phyloP scores from a whole-genome alignment of 139 green algal species.

The Astrephomene gubernaculifera region DNA sequence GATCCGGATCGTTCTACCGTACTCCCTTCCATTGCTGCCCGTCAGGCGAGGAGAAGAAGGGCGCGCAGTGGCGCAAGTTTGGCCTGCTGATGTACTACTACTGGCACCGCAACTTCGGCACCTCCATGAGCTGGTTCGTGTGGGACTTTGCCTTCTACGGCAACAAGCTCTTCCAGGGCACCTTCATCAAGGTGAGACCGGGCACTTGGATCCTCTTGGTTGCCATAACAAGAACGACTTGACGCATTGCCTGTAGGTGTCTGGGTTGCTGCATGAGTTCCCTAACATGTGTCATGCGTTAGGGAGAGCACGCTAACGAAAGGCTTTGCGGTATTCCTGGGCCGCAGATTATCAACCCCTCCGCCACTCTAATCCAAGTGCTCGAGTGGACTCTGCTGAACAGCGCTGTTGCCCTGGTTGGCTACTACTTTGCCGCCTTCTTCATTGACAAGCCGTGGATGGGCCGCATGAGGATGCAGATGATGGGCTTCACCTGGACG shows the following conservation, averaged over 20 bases:
- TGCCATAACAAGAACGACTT: too few relatives aligned
- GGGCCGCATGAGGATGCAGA: slow-evolving; percentile 61
- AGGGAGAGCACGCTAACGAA: too few relatives aligned
- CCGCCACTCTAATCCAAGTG: slow-evolving; percentile 58
- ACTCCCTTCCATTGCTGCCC: too few relatives aligned
- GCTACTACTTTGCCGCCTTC: slow-evolving; percentile 76
- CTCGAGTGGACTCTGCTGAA: slow-evolving; percentile 84
- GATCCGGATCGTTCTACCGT: too few relatives aligned
- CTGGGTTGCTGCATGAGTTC: too few relatives aligned
- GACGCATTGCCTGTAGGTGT: too few relatives aligned
- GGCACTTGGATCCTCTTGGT: too few relatives aligned
- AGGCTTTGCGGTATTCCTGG: background rate
- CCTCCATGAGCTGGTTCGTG: slow-evolving; percentile 55
- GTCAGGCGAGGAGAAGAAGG: background rate
- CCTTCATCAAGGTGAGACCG: slow-evolving; percentile 22
- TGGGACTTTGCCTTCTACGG: slow-evolving; percentile 78
- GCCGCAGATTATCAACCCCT: slow-evolving; percentile 43
- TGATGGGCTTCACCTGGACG: slow-evolving; percentile 40
- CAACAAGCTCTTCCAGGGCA: slow-evolving; percentile 70
- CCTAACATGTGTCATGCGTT: too few relatives aligned
- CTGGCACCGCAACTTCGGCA: slow-evolving; percentile 45
- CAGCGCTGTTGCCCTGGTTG: slow-evolving; percentile 69
- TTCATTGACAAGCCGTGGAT: slow-evolving; percentile 73
- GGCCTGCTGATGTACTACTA: slow-evolving; percentile 44
- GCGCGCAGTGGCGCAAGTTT: slow-evolving; percentile 35